A percentile compares a stretch with the other conserved stretches of the same genome.
Conservation (phyloP, 2,329 filamentous ascomycete species). For the Cryphonectria nitschkei region DNA sequence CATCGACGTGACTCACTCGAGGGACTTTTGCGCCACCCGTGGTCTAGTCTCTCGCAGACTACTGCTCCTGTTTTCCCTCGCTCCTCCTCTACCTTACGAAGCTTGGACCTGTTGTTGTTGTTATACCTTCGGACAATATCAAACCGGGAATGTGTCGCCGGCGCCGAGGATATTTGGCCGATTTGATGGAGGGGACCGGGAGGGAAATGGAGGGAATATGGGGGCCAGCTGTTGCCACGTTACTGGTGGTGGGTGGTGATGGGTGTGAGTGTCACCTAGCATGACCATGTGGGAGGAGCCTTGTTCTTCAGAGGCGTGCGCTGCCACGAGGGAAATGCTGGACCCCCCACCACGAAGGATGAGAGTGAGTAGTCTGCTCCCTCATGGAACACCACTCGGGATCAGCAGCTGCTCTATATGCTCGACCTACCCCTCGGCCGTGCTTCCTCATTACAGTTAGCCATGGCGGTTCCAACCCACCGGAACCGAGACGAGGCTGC, state of each 20-base stretch:
- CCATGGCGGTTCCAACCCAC: background rate
- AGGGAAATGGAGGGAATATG: too few relatives aligned
- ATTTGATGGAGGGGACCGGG: background rate
- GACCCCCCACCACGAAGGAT: too few relatives aligned
- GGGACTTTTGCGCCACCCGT: conserved; percentile 11
- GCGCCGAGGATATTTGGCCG: background rate
- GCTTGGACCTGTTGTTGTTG: too few relatives aligned
- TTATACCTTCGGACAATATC: background rate
- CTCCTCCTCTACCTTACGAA: too few relatives aligned
- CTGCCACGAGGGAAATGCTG: background rate
- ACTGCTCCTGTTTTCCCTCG: background rate
- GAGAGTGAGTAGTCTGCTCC: background rate
- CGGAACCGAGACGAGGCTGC: background rate
- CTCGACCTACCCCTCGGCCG: background rate
- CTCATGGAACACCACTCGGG: background rate
- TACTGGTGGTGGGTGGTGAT: background rate
- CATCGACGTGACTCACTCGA: background rate
- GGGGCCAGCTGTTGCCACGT: background rate
- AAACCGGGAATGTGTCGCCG: background rate
- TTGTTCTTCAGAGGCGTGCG: background rate
- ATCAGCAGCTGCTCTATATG: background rate
- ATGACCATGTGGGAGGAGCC: too few relatives aligned
- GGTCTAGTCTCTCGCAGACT: background rate
- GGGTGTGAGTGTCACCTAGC: background rate
- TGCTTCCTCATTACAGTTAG: background rate